These are phyloP conservation scores for Penicillium bialowiezense DNA, from an alignment of 495 filamentous ascomycete genomes.

Conservation along the genomic window DNA sequence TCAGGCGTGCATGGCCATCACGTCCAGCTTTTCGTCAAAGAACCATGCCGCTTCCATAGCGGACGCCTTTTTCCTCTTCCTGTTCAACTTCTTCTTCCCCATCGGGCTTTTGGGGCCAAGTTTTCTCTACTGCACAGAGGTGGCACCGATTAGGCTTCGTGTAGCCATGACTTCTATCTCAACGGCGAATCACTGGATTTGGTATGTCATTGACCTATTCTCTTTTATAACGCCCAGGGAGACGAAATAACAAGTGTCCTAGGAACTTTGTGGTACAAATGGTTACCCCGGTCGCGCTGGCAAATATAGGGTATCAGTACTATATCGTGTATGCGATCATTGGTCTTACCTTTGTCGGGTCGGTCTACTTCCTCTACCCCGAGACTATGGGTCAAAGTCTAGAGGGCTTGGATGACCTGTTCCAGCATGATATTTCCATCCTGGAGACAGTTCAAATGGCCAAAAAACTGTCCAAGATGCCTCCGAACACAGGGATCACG, in stretches of 20 bases:
- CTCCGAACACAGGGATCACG: neutral
- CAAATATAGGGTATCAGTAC: conserved; percentile 19
- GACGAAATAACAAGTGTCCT: no score
- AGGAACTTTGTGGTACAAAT: conserved; percentile 56
- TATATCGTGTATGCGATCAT: conserved; percentile 38
- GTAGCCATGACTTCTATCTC: conserved; percentile 35
- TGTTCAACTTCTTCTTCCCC: conserved; percentile 56
- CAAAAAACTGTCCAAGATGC: neutral
- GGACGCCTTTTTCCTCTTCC: conserved; percentile 48
- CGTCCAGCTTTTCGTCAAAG: conserved; percentile 24
- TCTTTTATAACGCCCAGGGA: no score
- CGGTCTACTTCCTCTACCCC: conserved; percentile 61
- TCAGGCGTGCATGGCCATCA: neutral
- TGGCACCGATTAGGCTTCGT: conserved; percentile 45
- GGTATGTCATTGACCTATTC: no score
- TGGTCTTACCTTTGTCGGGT: conserved; percentile 22
- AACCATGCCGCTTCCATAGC: conserved; percentile 28
- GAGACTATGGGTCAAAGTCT: conserved; percentile 27
- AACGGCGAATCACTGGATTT: conserved; percentile 37
- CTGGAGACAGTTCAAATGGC: neutral
- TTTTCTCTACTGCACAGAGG: conserved; percentile 52
- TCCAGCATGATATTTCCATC: neutral
- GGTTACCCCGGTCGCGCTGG: conserved; percentile 45
- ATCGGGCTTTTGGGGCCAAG: conserved; percentile 51
- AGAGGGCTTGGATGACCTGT: neutral